Percentiles rank a stretch among this genome's conserved stretches.
Conservation (phyloP, 2,329 filamentous ascomycete genomes). For the Cordyceps javanica region DNA sequence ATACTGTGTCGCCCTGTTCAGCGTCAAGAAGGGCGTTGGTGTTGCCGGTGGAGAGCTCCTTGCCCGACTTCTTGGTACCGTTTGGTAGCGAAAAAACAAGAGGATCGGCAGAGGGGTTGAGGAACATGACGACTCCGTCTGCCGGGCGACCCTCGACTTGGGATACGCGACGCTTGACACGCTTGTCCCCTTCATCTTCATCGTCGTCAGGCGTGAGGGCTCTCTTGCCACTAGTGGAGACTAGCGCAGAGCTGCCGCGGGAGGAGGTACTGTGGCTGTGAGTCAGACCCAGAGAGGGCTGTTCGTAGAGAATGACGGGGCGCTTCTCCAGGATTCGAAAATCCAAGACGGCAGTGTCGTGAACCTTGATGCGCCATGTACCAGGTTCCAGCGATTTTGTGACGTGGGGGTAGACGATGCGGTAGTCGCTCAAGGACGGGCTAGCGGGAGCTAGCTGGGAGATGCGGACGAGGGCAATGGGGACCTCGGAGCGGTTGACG, state of each 20-base stretch:
- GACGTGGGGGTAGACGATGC: constrained; percentile 37
- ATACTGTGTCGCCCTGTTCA: constrained; percentile 41
- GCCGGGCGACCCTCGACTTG: constrained; percentile 23
- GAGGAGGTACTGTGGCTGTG: constrained; percentile 26
- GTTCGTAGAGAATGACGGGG: constrained; percentile 35
- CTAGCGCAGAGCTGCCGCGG: constrained; percentile 26
- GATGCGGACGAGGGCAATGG: constrained; percentile 42
- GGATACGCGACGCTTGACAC: constrained; percentile 36
- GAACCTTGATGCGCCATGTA: constrained; percentile 50
- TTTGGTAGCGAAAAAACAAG: constrained; percentile 48
- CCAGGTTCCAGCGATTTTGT: constrained; percentile 45
- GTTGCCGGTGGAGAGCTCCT: constrained; percentile 39
- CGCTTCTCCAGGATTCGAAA: constrained; percentile 53
- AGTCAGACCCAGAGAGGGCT: constrained; percentile 23
- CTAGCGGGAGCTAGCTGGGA: constrained; percentile 34
- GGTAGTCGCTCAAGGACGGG: constrained; percentile 35
- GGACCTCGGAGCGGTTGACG: constrained; percentile 48
- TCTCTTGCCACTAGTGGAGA: constrained; percentile 46
- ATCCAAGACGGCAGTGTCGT: constrained; percentile 45
- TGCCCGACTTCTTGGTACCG: constrained; percentile 32
- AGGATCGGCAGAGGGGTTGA: constrained; percentile 42
- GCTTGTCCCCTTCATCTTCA: constrained; percentile 32
- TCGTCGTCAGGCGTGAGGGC: constrained; percentile 40
- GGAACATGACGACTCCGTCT: constrained; percentile 50
- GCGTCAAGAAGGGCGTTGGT: constrained; percentile 48